A percentile compares a stretch with the other conserved stretches of the same genome.
These are phyloP conservation scores for Aspergillus versicolor DNA, from an alignment of 2,329 filamentous ascomycete species.

Conservation along the genomic window DNA sequence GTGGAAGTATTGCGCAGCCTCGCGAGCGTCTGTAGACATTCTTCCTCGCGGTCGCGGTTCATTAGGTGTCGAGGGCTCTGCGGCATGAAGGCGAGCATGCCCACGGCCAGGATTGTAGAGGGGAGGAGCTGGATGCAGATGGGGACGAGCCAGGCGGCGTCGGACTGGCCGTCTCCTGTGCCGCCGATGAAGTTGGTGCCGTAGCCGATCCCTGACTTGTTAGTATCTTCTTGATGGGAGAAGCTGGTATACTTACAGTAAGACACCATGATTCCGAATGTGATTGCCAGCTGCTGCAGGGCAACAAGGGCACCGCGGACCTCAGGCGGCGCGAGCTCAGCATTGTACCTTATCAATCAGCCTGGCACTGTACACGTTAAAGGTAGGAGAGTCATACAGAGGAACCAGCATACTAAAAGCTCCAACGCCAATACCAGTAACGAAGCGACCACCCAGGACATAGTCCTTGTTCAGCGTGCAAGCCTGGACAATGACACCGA, in stretches of 20 bases:
- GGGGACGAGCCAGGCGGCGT: constrained; percentile 72
- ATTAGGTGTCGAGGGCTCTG: constrained; percentile 73
- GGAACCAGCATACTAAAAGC: constrained; percentile 44
- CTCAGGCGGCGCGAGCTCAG: constrained; percentile 36
- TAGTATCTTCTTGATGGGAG: too few species aligned
- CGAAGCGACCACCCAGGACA: constrained; percentile 41
- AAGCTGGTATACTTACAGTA: background rate
- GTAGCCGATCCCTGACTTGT: constrained; percentile 36
- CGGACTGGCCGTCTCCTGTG: constrained; percentile 56
- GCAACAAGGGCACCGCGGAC: constrained; percentile 44
- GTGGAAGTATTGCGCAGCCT: constrained; percentile 61
- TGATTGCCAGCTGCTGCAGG: constrained; percentile 45
- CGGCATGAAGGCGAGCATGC: constrained; percentile 71
- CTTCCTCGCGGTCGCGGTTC: constrained; percentile 65
- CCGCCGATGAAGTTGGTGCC: constrained; percentile 64
- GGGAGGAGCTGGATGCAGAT: constrained; percentile 70
- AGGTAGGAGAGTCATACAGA: constrained; percentile 30
- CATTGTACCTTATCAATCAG: background rate
- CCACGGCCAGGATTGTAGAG: constrained; percentile 62
- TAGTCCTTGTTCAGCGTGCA: constrained; percentile 30
- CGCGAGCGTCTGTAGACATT: constrained; percentile 64
- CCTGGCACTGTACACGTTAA: background rate
- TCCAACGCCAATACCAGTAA: constrained; percentile 45
- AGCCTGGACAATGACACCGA: constrained; percentile 41
- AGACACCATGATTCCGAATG: constrained; percentile 42